phyloP scores from a whole-genome alignment of 441 rosid species.

The Brassica balearica region DNA sequence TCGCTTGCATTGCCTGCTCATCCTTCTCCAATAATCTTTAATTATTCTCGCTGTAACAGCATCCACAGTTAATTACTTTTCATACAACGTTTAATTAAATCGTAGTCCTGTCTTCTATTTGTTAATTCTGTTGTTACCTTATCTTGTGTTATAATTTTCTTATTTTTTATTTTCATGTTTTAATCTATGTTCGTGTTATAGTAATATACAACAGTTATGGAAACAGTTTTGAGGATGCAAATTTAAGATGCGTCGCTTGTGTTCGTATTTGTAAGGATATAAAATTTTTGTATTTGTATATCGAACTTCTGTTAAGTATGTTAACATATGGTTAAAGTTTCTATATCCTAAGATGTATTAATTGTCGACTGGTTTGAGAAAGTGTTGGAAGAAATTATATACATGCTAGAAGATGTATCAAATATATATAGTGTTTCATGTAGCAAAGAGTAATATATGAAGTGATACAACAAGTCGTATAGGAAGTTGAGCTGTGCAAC shows the following conservation, averaged over 20 bases:
- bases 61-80: conserved; percentile 10
- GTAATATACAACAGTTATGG: no score
- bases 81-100: not conserved
- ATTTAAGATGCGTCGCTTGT: not conserved
- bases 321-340: not conserved
- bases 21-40: conserved; percentile 40
- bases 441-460: no score
- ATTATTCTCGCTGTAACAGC: conserved; percentile 6
- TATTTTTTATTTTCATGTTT: not conserved
- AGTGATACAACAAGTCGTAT: not conserved
- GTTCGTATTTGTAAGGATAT: not conserved
- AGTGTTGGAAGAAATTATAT: not conserved
- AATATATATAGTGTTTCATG: not conserved
- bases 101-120: conserved; percentile 10
- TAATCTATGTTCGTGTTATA: not conserved
- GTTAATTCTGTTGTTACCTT: conserved; percentile 19
- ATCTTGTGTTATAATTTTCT: not conserved
- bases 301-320: not conserved
- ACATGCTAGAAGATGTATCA: not conserved
- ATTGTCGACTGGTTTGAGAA: not conserved
- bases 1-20: conserved; percentile 88
- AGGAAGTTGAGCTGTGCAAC: not conserved
- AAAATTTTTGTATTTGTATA: not conserved
- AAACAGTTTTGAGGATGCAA: no score
- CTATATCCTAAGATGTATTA: not conserved